Evolutionary conservation across 129 eudicot genomes (phyloP).

Genomic region (Calendula officinalis): DNA sequence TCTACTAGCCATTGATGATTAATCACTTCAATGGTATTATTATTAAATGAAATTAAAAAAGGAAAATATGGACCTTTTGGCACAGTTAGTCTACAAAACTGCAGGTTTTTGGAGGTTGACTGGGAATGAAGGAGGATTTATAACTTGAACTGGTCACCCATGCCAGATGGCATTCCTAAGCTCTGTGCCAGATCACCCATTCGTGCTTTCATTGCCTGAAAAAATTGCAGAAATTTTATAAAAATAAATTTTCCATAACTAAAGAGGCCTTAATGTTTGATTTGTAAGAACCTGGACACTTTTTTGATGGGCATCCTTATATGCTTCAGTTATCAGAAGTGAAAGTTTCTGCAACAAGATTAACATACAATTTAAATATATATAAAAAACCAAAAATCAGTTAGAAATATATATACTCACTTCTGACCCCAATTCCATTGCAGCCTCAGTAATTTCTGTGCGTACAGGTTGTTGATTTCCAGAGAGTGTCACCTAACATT

Average conservation of each 20-base stretch:
- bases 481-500: conserved; percentile 74
- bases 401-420: conserved; percentile 37
- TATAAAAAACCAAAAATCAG: neutral
- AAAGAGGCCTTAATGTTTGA: no score
- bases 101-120: conserved; percentile 10
- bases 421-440: conserved; percentile 89
- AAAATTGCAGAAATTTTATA: no score
- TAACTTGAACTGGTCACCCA: conserved; percentile 67
- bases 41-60: conserved; percentile 1
- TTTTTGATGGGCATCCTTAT: conserved; percentile 86
- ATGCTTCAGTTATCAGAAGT: conserved; percentile 81
- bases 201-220: conserved; percentile 83
- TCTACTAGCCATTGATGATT: no score
- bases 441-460: conserved; percentile 94
- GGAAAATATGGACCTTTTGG: conserved; percentile 20
- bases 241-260: no score
- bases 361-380: no score
- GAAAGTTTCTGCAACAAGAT: conserved; percentile 60
- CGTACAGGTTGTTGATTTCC: conserved; percentile 95
- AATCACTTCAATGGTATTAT: neutral
- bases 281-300: conserved; percentile 37
- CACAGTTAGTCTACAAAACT: conserved; percentile 43
- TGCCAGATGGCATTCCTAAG: conserved; percentile 88
- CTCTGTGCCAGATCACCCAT: conserved; percentile 95
- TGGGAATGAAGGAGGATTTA: conserved; percentile 24